Evolutionary conservation across 2,329 filamentous ascomycete genomes (phyloP), one percentile per base, ranked within the genome.

Genomic region (Fusarium luffae): DNA sequence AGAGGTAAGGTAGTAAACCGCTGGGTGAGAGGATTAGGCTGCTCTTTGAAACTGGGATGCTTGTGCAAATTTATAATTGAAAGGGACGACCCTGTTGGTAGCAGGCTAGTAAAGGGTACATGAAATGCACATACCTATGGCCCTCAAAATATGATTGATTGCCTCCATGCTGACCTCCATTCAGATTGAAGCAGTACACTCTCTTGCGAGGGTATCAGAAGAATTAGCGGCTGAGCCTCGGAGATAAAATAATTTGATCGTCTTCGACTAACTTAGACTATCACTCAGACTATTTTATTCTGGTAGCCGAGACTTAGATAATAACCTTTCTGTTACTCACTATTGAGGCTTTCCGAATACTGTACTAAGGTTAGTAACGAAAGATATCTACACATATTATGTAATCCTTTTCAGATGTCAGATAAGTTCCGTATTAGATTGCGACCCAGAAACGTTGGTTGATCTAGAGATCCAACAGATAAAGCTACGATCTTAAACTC

Each of bases 11-110:
- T 37, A 1, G 34, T 37, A 11, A 11, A n/a, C 4, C 18, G 5
- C 3, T 11, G 34, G 4, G 14, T 2, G 14, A n/a, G 1, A 37
- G 18, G 5, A 0, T 2, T n/a, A 12, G 1, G 3, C 18, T 7
- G 10, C 1, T 37, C 7, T 4, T 2, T 37, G 34, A 5, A n/a
- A 7, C 16, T n/a, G 34, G 18, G 34, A 12, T 0, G 10, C 5
- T 12, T n/a, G 5, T 37, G 10, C 3, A 6, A 7, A 11, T 11
- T 12, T n/a, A 11, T 7, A 12, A n/a, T 11, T 4, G 18, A 37
- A 11, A 11, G 5, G 27, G 11, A 11, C 4, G 25, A 27, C 10
- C 25, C 25, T 27, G 10, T 27, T 27, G 3, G 25, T 10, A 27
- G 25, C 3, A 27, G 25, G 25, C 23, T 25, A 25, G 23, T 3